Conservation (phyloP, 768 basidiomycete genomes). For the Leccinum arenicola region DNA sequence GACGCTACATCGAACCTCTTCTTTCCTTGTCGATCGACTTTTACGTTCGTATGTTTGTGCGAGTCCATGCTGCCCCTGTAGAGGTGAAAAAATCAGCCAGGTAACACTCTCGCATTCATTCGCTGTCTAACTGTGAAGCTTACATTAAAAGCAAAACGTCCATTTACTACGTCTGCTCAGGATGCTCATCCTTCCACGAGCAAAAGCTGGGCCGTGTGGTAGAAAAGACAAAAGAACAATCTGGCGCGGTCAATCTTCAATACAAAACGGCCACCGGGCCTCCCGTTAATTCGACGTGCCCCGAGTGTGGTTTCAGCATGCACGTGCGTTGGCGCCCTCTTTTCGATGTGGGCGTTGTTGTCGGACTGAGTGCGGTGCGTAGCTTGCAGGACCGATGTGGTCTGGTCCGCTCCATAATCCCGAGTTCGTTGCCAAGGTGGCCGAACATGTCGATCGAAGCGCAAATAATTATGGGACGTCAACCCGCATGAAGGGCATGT, state of each 20-base stretch:
- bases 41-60: slow-evolving; percentile 90
- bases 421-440: slow-evolving; percentile 69
- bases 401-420: slow-evolving; percentile 80
- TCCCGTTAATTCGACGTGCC: slow-evolving; percentile 62
- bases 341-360: neutral
- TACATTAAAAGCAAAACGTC: slow-evolving; percentile 68
- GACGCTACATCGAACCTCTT: slow-evolving; percentile 86
- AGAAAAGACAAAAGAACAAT: slow-evolving; percentile 55
- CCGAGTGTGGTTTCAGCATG: slow-evolving; percentile 74
- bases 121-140: slow-evolving; percentile 1
- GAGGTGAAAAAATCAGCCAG: slow-evolving; percentile 82
- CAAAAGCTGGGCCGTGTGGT: slow-evolving; percentile 81
- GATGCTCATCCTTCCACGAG: slow-evolving; percentile 78
- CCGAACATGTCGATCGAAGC: slow-evolving; percentile 67
- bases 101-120: slow-evolving; percentile 41
- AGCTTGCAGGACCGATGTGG: slow-evolving; percentile 99
- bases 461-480: slow-evolving; percentile 72
- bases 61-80: slow-evolving; percentile 65
- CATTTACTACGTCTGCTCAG: slow-evolving; percentile 77
- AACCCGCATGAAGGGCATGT: slow-evolving; percentile 91
- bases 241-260: slow-evolving; percentile 54
- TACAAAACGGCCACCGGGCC: slow-evolving; percentile 79
- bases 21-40: slow-evolving; percentile 95
- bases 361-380: neutral
- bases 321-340: slow-evolving; percentile 56